Evolutionary conservation across 306 rosid genomes (phyloP), one percentile per base, ranked within the genome.

Genomic region (Sophora flavescens): DNA sequence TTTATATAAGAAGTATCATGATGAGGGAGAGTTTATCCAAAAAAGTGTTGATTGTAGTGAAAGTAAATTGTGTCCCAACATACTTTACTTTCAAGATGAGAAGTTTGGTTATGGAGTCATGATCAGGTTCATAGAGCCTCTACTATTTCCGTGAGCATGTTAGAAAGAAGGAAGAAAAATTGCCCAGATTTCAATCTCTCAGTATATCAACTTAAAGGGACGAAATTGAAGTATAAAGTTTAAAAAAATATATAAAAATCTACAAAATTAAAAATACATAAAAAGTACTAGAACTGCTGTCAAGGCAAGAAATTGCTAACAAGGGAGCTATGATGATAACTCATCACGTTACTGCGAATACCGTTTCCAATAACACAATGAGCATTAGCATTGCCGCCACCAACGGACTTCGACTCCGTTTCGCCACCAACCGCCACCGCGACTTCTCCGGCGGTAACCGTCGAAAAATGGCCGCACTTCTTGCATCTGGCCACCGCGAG

Each of bases 401-500:
- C 72, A 0, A 9, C 8, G 10, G 81, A 28, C 16, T 87, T 88
- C 1, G 63, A 3, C 45, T 79, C 87, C 0, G 61, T 32, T n/a
- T 76, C 89, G 4, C 18, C 48, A n/a, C 50, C 15, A 0, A 11
- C 8, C 0, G 54, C 11, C 0, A 16, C 66, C n/a, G 41, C 6
- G 33, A 60, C 0, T 4, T 16, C 74, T 33, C 82, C 74, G 51
- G 57, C 12, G 3, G 28, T 4, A 5, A 64, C 52, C 2, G 89
- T 87, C 51, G 91, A 91, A 3, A 75, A 89, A 1, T 82, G 87
- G 8, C 96, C 93, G 70, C 96, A 91, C 82, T 89, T 89, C 17
- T 86, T 88, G 70, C 96, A 91, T 53, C 89, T 70, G 0, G 80
- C 63, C 3, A 82, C 87, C n/a, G 80, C 90, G 32, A 87, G 79